Conservation (phyloP, 225 moss, liverwort and hornwort genomes). For the Antitrichia curtipendula region DNA sequence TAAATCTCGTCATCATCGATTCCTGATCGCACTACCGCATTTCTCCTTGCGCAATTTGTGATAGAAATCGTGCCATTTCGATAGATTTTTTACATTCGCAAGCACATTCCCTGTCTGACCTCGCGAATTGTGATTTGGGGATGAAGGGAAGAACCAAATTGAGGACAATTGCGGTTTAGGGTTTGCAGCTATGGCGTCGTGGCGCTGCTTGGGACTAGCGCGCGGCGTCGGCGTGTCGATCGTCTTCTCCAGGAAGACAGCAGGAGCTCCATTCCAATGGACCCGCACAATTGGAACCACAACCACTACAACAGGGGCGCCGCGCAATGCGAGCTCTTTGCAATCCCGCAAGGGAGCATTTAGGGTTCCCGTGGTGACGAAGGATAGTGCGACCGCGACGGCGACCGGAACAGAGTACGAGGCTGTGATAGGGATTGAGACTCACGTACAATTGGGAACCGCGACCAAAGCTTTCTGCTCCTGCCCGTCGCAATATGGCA, state of each 20-base stretch:
- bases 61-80: not conserved
- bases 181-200: slow-evolving; percentile 27
- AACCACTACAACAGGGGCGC: not conserved
- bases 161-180: not conserved
- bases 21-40: no score
- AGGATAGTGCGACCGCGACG: not conserved
- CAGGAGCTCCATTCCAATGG: not conserved
- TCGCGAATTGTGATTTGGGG: not conserved
- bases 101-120: not conserved
- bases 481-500: slow-evolving; percentile 78
- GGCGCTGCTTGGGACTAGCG: slow-evolving; percentile 40
- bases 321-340: slow-evolving; percentile 2
- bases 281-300: not conserved
- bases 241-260: not conserved
- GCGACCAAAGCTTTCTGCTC: slow-evolving; percentile 88
- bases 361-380: slow-evolving; percentile 7
- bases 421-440: slow-evolving; percentile 93
- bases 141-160: not conserved
- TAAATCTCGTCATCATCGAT: not conserved
- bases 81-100: not conserved
- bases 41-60: not conserved
- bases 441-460: slow-evolving; percentile 84
- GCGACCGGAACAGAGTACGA: slow-evolving; percentile 44
- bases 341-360: not conserved
- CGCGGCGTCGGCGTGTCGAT: slow-evolving; percentile 3